phyloP scores from a whole-genome alignment of 371 early-diverging fungal genomes.

The Smittium mucronatum region DNA sequence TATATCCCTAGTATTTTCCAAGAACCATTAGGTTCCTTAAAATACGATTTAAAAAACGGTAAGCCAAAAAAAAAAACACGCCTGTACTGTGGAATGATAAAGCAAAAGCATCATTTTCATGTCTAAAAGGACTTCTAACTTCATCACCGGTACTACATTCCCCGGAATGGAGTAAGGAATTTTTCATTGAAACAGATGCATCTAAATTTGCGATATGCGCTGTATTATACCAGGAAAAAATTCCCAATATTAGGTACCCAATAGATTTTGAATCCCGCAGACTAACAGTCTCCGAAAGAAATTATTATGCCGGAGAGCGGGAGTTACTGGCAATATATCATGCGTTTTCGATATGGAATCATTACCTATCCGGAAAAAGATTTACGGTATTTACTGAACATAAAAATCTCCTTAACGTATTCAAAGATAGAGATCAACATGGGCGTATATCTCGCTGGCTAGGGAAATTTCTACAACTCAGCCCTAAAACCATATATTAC shows the following conservation, averaged over 20 bases:
- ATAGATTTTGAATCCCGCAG: constrained; percentile 17
- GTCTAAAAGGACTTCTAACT: constrained; percentile 5
- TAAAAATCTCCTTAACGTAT: constrained; percentile 12
- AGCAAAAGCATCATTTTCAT: constrained; percentile 1
- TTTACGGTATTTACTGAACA: constrained; percentile 17
- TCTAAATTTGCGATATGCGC: constrained; percentile 4
- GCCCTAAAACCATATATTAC: constrained; percentile 9
- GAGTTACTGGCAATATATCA: constrained; percentile 17
- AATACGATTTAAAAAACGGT: not conserved
- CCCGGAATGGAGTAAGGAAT: constrained; percentile 6
- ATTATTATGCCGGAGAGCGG: constrained; percentile 19
- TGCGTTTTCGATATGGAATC: constrained; percentile 13
- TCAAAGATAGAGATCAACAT: constrained; percentile 9
- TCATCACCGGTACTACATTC: constrained; percentile 3
- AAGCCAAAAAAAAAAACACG: not conserved
- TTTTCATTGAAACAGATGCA: constrained; percentile 9
- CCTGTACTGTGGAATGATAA: constrained; percentile 7
- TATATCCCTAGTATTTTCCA: no score
- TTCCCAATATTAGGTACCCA: constrained; percentile 5
- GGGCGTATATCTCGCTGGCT: not conserved
- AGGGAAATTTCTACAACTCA: not conserved
- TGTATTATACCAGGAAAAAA: constrained; percentile 6
- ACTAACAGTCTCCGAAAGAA: constrained; percentile 14
- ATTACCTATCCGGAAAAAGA: constrained; percentile 5
- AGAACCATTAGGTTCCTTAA: constrained; percentile 21